These are phyloP conservation scores for Daldinia bambusicola DNA, from an alignment of 495 filamentous ascomycete species.

Conservation along the genomic window DNA sequence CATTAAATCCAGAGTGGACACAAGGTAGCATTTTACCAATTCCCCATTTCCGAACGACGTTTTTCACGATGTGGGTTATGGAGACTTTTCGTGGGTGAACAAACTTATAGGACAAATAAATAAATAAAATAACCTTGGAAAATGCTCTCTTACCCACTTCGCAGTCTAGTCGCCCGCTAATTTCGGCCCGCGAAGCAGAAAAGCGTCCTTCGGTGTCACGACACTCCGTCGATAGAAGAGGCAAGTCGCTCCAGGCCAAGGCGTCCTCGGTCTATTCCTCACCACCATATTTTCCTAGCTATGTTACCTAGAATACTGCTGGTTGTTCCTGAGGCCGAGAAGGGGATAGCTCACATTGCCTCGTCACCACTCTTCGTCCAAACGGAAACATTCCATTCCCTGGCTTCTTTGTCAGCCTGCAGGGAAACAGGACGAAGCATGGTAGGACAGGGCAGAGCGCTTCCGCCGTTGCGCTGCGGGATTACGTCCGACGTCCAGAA, in stretches of 20 bases:
- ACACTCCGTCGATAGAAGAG: constrained; percentile 36
- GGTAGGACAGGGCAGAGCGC: constrained; percentile 1
- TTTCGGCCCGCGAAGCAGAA: constrained; percentile 35
- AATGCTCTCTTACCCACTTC: background rate
- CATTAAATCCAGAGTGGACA: background rate
- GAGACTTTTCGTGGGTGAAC: constrained; percentile 15
- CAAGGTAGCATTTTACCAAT: constrained; percentile 18
- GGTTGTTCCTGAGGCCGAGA: constrained; percentile 9
- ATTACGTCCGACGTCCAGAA: constrained; percentile 21
- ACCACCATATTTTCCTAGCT: constrained; percentile 9
- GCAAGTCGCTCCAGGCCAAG: constrained; percentile 28
- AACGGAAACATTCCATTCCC: constrained; percentile 25
- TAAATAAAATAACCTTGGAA: too few species aligned
- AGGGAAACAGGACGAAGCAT: constrained; percentile 3
- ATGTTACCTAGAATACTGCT: constrained; percentile 24
- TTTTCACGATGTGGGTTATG: constrained; percentile 15
- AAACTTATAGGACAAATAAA: background rate
- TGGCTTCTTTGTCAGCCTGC: constrained; percentile 30
- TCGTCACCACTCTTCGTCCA: constrained; percentile 6
- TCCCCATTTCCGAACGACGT: constrained; percentile 5
- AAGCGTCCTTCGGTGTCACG: constrained; percentile 3
- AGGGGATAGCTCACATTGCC: constrained; percentile 12
- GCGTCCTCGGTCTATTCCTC: constrained; percentile 28
- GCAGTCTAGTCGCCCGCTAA: constrained; percentile 22
- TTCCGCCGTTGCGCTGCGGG: constrained; percentile 9